These are phyloP conservation scores for Penicillium sp. DNA, from an alignment of 2,329 filamentous ascomycete genomes.

Conservation along the genomic window DNA sequence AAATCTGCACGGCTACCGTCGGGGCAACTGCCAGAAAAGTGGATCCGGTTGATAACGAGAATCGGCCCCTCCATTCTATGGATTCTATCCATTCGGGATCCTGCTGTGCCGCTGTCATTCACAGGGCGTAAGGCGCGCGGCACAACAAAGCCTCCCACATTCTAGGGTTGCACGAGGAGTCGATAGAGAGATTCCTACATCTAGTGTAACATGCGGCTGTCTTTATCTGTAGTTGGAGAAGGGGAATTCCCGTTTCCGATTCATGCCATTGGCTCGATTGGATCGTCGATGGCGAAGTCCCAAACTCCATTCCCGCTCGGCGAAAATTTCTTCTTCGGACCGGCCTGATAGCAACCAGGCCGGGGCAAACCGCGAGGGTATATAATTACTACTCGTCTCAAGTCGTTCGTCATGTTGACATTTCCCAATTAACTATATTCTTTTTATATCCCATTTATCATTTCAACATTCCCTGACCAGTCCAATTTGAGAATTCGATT, in stretches of 20 bases:
- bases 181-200: neutral
- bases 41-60: slow-evolving; percentile 14
- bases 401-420: too few species aligned
- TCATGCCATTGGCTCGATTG: slow-evolving; percentile 9
- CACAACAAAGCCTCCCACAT: neutral
- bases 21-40: slow-evolving; percentile 13
- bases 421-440: too few species aligned
- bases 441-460: neutral
- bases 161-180: neutral
- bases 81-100: too few species aligned
- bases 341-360: slow-evolving; percentile 9
- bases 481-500: neutral
- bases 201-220: neutral
- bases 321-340: slow-evolving; percentile 23
- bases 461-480: neutral
- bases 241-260: neutral
- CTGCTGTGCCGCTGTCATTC: slow-evolving; percentile 1
- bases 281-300: slow-evolving; percentile 18
- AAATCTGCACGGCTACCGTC: slow-evolving; percentile 17
- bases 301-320: slow-evolving; percentile 18
- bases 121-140: slow-evolving; percentile 4
- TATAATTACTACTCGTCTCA: slow-evolving; percentile 9
- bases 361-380: slow-evolving; percentile 22
- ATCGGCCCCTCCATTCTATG: slow-evolving; percentile 12
- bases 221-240: neutral